Evolutionary conservation across 1,284 basidiomycete genomes (phyloP).

Genomic region (Ceratobasidium papillatum): DNA sequence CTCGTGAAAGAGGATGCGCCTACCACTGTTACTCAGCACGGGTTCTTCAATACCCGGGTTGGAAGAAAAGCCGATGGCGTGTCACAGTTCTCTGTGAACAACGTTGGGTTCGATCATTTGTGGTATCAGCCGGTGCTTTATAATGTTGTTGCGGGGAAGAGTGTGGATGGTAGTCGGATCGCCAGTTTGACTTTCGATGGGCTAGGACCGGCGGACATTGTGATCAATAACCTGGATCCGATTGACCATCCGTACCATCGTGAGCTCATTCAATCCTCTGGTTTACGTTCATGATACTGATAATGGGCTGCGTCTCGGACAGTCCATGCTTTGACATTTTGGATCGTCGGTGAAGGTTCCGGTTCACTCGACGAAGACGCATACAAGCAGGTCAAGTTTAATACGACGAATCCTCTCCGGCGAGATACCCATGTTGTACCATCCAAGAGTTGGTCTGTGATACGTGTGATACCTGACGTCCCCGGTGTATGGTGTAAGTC

Average conservation of each 20-base stretch:
- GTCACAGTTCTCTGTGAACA: slow-evolving; percentile 46
- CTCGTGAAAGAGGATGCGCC: slow-evolving; percentile 46
- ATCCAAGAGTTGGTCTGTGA: slow-evolving; percentile 47
- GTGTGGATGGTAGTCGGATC: slow-evolving; percentile 44
- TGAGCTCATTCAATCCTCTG: neutral
- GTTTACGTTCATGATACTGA: neutral
- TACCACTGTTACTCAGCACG: slow-evolving; percentile 38
- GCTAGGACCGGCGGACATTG: slow-evolving; percentile 8
- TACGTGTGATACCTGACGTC: slow-evolving; percentile 43
- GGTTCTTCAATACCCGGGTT: slow-evolving; percentile 45
- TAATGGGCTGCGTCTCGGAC: neutral
- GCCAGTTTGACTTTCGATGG: slow-evolving; percentile 47
- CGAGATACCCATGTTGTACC: slow-evolving; percentile 52
- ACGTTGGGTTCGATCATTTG: slow-evolving; percentile 47
- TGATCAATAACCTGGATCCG: slow-evolving; percentile 52
- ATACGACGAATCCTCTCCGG: slow-evolving; percentile 52
- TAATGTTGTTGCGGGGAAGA: slow-evolving; percentile 45
- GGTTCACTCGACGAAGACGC: slow-evolving; percentile 47
- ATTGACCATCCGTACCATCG: slow-evolving; percentile 53
- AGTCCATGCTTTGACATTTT: slow-evolving; percentile 48
- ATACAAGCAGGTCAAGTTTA: slow-evolving; percentile 45
- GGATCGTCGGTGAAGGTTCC: slow-evolving; percentile 50
- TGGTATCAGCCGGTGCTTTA: slow-evolving; percentile 50
- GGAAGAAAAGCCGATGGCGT: slow-evolving; percentile 43
- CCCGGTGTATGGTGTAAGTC: slow-evolving; percentile 38